These are phyloP conservation scores for Syncephalis fuscata DNA, from an alignment of 371 early-diverging fungal genomes.

Conservation along the genomic window DNA sequence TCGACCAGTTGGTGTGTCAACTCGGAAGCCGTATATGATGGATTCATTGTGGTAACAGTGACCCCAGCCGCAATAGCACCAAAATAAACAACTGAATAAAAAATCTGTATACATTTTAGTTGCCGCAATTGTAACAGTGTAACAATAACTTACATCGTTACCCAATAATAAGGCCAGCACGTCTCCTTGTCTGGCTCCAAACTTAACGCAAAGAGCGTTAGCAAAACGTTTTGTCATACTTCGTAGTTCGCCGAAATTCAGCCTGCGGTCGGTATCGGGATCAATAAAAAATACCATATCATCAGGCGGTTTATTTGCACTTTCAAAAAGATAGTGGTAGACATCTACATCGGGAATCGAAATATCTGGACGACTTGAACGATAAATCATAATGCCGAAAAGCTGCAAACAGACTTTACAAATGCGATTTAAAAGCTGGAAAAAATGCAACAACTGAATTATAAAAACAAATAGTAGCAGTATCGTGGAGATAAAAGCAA, in stretches of 20 bases:
- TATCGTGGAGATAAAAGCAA: no score
- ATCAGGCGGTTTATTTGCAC: slow-evolving; percentile 8
- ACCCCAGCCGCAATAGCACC: slow-evolving; percentile 34
- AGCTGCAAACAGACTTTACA: no score
- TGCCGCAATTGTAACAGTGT: no score
- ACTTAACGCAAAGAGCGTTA: slow-evolving; percentile 38
- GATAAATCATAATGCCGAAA: not conserved
- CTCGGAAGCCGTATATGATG: slow-evolving; percentile 56
- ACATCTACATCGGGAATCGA: not conserved
- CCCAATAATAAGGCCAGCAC: slow-evolving; percentile 47
- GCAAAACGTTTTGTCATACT: slow-evolving; percentile 24
- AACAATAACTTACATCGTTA: slow-evolving; percentile 48
- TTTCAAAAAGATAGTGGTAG: not conserved
- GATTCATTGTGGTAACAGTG: slow-evolving; percentile 50
- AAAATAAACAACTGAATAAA: slow-evolving; percentile 2
- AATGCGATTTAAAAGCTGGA: no score
- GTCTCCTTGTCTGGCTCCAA: slow-evolving; percentile 36
- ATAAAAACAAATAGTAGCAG: no score
- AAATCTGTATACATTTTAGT: no score
- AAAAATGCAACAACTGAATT: no score
- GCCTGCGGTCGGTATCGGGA: slow-evolving; percentile 21
- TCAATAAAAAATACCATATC: slow-evolving; percentile 34
- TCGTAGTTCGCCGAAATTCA: slow-evolving; percentile 41
- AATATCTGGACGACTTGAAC: not conserved
- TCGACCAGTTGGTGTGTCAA: slow-evolving; percentile 53